Evolutionary conservation across 2,329 filamentous ascomycete genomes (phyloP).

Genomic region (Neonectria sp.): DNA sequence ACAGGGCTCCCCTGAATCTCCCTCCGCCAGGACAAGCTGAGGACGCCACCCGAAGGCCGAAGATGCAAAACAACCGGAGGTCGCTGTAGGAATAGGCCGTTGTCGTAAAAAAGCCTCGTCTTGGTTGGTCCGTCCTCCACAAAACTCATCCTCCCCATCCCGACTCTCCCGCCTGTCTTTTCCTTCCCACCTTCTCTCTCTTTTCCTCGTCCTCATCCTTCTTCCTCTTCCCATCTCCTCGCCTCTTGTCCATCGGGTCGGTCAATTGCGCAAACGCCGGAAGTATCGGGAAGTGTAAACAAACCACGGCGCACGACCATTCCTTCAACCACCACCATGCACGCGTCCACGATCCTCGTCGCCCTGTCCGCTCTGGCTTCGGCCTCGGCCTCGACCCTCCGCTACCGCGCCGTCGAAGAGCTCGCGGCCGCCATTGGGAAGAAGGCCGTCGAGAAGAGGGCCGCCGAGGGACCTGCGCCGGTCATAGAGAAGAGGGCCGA

Average conservation of each 20-base stretch:
- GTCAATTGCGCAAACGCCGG: slow-evolving; percentile 19
- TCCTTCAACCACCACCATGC: slow-evolving; percentile 46
- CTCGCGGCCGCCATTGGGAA: slow-evolving; percentile 35
- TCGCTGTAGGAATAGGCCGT: slow-evolving; percentile 25
- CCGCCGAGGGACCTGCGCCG: background rate
- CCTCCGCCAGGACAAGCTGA: background rate
- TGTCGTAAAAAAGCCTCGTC: slow-evolving; percentile 36
- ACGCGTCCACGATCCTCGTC: slow-evolving; percentile 49
- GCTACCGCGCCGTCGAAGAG: slow-evolving; percentile 36
- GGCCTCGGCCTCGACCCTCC: slow-evolving; percentile 42
- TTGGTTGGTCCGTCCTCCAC: slow-evolving; percentile 40
- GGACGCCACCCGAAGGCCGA: background rate
- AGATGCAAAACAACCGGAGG: background rate
- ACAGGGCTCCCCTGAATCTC: background rate
- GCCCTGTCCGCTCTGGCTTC: slow-evolving; percentile 50
- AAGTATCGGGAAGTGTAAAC: slow-evolving; percentile 9
- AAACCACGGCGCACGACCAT: background rate
- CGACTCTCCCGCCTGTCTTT: slow-evolving; percentile 18
- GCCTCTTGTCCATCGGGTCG: slow-evolving; percentile 35
- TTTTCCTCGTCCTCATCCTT: slow-evolving; percentile 8
- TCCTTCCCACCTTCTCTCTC: slow-evolving; percentile 19
- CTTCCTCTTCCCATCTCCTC: slow-evolving; percentile 34
- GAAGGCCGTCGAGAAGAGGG: slow-evolving; percentile 49
- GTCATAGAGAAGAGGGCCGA: slow-evolving; percentile 47
- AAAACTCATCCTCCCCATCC: slow-evolving; percentile 23